These are phyloP conservation scores for Rhypophila decipiens DNA, from an alignment of 495 filamentous ascomycete species.

Conservation along the genomic window DNA sequence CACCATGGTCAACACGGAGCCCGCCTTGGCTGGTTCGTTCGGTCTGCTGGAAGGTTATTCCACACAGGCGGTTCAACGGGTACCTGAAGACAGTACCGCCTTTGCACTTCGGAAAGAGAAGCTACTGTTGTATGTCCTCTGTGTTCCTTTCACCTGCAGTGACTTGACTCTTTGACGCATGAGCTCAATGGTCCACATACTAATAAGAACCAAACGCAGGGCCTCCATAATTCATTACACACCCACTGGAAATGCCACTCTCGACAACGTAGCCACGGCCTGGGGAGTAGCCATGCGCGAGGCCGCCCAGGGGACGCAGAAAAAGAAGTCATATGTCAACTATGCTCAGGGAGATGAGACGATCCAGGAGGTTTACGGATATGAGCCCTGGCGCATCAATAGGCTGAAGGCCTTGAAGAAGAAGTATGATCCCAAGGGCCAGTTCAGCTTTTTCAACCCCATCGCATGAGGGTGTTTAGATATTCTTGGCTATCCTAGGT, in stretches of 20 bases:
- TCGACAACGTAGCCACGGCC: neutral
- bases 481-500: too few species aligned
- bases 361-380: constrained; percentile 37
- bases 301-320: neutral
- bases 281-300: constrained; percentile 7
- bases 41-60: constrained; percentile 51
- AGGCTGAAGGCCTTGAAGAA: constrained; percentile 41
- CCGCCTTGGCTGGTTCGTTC: constrained; percentile 28
- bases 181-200: neutral
- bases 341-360: constrained; percentile 42
- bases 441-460: constrained; percentile 46
- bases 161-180: too few species aligned
- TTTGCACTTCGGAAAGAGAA: constrained; percentile 36
- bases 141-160: neutral
- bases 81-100: constrained; percentile 33
- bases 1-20: constrained; percentile 7
- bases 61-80: constrained; percentile 32
- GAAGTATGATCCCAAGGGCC: constrained; percentile 48
- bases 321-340: constrained; percentile 36
- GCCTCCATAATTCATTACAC: neutral
- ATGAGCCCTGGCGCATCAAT: constrained; percentile 41
- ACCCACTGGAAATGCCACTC: neutral
- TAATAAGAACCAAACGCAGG: neutral
- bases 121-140: constrained; percentile 23
- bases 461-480: constrained; percentile 26